Base-by-base conservation (phyloP, 129 eudicot genomes). In the Mikania micrantha region DNA sequence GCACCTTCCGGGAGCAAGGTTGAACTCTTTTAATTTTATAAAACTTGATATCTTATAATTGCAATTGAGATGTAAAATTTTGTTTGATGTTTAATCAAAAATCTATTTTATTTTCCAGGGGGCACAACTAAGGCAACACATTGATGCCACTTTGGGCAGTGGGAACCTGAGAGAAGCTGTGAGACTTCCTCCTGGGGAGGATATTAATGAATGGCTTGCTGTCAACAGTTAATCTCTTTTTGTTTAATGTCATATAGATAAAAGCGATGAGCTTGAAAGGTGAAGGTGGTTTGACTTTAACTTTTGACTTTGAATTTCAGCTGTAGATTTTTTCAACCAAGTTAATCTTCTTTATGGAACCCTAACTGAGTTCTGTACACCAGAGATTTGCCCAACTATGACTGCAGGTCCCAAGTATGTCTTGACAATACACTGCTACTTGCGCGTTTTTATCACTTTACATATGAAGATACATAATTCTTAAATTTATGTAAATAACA, bases 1-100 rank as follows among this genome's bases (percentile, higher is more conserved):
- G 97, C 96, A 44, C 97, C 97, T 39, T 88, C 97, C 1, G 97
- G 97, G 78, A 91, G 94, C 83, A 91, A 91, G 96, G 97, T 91
- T 73, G 57, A 44, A 66, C 66, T 64, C 41, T 61, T 27, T 0
- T 24, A 1, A 27, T 44, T 44, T 7, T 66, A 27, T 66, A 47
- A 44, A 29, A 9, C 6, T 16, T 31, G 64, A 15, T 28, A 4
- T 24, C 34, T 54, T 22, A 5, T 54, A 5, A 54, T 54, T 25
- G 16, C 31, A 54, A 1, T 28, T 24, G 11, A n/a, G 32, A 16
- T 32, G 39, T 31, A 13, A 47, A 24, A 6, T 28, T 0, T 16
- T 8, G 36, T 34, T n/a, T n/a, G n/a, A n/a, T n/a, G n/a, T n/a
- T n/a, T n/a, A n/a, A 7, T 57, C 8, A 58, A n/a, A 9, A 10